phyloP scores from a whole-genome alignment of 805 yeast genomes.

The Naumovozyma baii region DNA sequence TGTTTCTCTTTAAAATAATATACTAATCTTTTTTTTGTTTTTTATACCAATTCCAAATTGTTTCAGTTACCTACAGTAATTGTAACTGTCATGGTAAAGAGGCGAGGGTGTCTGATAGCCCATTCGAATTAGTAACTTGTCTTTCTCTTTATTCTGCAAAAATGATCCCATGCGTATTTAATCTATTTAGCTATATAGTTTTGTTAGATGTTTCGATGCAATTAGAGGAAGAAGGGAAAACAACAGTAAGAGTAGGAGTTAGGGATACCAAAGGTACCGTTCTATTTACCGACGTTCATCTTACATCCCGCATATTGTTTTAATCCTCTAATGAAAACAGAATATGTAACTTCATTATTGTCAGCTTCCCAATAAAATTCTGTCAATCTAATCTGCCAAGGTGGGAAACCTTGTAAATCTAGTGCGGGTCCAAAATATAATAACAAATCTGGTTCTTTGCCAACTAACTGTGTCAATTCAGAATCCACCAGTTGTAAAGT shows the following conservation, averaged over 20 bases:
- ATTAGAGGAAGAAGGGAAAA: neutral
- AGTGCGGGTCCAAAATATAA: conserved; percentile 77
- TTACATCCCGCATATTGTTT: conserved; percentile 71
- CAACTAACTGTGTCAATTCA: conserved; percentile 64
- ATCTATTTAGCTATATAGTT: neutral
- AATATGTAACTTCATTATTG: conserved; percentile 68
- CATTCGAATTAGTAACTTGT: no score
- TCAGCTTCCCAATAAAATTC: conserved; percentile 90
- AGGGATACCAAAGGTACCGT: no score
- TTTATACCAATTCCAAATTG: no score
- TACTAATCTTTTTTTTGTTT: no score
- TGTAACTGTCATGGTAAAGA: no score
- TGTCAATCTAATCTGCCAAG: conserved; percentile 90
- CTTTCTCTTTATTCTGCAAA: no score
- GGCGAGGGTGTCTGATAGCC: no score
- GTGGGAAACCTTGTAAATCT: conserved; percentile 91
- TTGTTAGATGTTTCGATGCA: neutral
- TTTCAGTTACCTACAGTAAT: no score
- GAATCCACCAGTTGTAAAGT: conserved; percentile 67
- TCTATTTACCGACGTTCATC: conserved; percentile 77
- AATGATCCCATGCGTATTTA: no score
- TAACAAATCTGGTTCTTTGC: conserved; percentile 87
- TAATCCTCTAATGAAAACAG: conserved; percentile 72
- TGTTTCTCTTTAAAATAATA: no score
- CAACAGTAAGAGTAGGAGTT: neutral